phyloP scores from a whole-genome alignment of 2,329 filamentous ascomycete species.

The Cladosporium austrohemisphaericum region DNA sequence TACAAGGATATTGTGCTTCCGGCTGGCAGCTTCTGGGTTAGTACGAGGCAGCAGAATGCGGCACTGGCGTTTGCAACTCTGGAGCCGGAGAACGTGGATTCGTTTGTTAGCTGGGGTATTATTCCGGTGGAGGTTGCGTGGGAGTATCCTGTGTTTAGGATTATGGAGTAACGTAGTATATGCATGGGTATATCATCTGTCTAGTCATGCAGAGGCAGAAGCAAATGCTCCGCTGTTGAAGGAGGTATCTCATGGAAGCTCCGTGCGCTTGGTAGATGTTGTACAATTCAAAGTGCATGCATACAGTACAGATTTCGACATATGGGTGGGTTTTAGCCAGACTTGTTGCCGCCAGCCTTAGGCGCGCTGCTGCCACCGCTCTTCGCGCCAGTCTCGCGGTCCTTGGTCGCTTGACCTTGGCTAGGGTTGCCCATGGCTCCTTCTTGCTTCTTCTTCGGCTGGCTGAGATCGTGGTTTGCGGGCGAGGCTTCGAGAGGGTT shows the following conservation, averaged over 20 bases:
- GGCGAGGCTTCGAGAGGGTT: conserved; percentile 59
- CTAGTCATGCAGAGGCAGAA: no score
- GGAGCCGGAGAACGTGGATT: conserved; percentile 27
- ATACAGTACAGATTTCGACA: no score
- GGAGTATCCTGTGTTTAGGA: conserved; percentile 22
- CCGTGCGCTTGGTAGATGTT: no score
- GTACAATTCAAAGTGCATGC: no score
- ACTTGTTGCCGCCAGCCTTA: conserved; percentile 36
- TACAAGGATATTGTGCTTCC: conserved; percentile 20
- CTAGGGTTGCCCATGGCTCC: conserved; percentile 31
- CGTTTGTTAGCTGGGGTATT: conserved; percentile 23
- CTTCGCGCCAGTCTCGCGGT: conserved; percentile 22
- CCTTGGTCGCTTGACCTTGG: conserved; percentile 21
- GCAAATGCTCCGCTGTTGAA: no score
- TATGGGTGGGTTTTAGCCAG: no score
- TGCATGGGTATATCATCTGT: no score
- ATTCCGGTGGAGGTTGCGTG: conserved; percentile 21
- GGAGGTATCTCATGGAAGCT: no score
- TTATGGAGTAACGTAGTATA: conserved; percentile 11
- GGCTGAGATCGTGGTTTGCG: conserved; percentile 56
- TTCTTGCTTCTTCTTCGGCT: conserved; percentile 44
- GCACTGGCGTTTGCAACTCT: conserved; percentile 24
- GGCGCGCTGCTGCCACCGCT: conserved; percentile 36
- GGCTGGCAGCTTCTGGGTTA: conserved; percentile 22
- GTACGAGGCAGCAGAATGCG: conserved; percentile 26